Evolutionary conservation across 768 basidiomycete genomes (phyloP).

Genomic region (Leccinum subgranulosum): DNA sequence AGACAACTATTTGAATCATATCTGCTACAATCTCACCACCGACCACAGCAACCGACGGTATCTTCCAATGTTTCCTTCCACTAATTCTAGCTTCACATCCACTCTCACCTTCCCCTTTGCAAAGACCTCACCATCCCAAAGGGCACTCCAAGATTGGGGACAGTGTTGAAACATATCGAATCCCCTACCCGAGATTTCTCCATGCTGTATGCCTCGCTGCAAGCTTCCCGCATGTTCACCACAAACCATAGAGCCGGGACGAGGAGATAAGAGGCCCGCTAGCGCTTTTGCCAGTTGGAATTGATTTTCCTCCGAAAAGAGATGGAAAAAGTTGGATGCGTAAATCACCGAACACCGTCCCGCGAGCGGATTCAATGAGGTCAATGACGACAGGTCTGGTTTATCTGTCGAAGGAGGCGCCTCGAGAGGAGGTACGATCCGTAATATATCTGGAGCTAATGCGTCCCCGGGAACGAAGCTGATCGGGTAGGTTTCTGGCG

Average conservation of each 20-base stretch:
- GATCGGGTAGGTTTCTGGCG: slow-evolving; percentile 47
- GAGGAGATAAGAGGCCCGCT: slow-evolving; percentile 27
- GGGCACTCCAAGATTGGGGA: slow-evolving; percentile 33
- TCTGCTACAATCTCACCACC: slow-evolving; percentile 14
- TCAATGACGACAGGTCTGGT: slow-evolving; percentile 34
- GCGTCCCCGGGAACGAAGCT: slow-evolving; percentile 54
- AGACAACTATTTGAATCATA: neutral
- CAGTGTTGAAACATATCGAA: slow-evolving; percentile 28
- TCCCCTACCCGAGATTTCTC: neutral
- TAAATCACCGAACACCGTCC: slow-evolving; percentile 51
- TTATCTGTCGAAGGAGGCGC: slow-evolving; percentile 17
- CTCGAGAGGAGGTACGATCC: slow-evolving; percentile 30
- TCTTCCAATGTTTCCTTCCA: neutral
- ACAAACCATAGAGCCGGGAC: slow-evolving; percentile 31
- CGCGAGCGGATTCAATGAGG: slow-evolving; percentile 44
- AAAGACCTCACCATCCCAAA: slow-evolving; percentile 40
- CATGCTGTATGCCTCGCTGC: neutral
- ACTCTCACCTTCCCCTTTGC: slow-evolving; percentile 11
- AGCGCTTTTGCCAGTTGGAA: slow-evolving; percentile 25
- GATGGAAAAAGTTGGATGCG: slow-evolving; percentile 46
- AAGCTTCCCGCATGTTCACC: slow-evolving; percentile 23
- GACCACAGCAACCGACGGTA: slow-evolving; percentile 27
- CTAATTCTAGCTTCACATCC: neutral
- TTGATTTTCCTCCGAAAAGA: slow-evolving; percentile 31
- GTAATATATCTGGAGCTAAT: slow-evolving; percentile 45